A percentile compares a stretch with the other conserved stretches of the same genome.
Evolutionary conservation across 2,329 filamentous ascomycete species (phyloP).

Genomic region (Samsoniella hepiali): DNA sequence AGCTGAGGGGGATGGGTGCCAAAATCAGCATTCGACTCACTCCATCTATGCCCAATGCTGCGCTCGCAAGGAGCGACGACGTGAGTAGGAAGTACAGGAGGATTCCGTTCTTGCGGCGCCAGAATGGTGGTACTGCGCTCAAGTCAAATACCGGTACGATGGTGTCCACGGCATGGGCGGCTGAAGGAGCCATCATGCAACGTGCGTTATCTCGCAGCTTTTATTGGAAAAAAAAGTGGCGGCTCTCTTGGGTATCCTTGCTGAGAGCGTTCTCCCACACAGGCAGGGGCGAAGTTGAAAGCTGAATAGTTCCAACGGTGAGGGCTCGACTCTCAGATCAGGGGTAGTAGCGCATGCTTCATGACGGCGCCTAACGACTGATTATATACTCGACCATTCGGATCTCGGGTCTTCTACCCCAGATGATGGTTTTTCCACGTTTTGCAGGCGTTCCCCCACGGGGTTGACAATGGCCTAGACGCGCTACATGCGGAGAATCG

Average conservation of each 20-base stretch:
- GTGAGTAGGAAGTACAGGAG: conserved; percentile 42
- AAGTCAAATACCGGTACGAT: conserved; percentile 33
- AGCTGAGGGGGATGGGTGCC: background rate
- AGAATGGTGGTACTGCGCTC: conserved; percentile 32
- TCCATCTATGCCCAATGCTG: conserved; percentile 41
- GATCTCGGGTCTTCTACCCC: conserved; percentile 3
- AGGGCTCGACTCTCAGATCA: background rate
- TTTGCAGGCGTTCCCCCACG: conserved; percentile 1
- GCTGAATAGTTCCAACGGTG: background rate
- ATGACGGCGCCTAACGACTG: background rate
- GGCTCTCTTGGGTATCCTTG: conserved; percentile 1
- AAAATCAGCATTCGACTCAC: conserved; percentile 26
- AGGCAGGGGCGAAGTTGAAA: background rate
- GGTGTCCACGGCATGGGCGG: conserved; percentile 30
- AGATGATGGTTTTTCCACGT: conserved; percentile 10
- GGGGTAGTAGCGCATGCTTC: background rate
- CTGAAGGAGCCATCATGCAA: conserved; percentile 32
- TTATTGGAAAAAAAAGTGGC: background rate
- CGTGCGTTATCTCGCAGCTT: conserved; percentile 5
- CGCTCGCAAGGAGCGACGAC: conserved; percentile 40
- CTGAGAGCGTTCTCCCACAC: background rate
- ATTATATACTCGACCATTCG: conserved; percentile 7
- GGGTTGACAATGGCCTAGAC: background rate
- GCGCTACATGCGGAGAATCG: background rate
- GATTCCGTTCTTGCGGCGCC: conserved; percentile 39